Conservation (phyloP, 2,329 filamentous ascomycete species). For the Trichoderma lentiforme region DNA sequence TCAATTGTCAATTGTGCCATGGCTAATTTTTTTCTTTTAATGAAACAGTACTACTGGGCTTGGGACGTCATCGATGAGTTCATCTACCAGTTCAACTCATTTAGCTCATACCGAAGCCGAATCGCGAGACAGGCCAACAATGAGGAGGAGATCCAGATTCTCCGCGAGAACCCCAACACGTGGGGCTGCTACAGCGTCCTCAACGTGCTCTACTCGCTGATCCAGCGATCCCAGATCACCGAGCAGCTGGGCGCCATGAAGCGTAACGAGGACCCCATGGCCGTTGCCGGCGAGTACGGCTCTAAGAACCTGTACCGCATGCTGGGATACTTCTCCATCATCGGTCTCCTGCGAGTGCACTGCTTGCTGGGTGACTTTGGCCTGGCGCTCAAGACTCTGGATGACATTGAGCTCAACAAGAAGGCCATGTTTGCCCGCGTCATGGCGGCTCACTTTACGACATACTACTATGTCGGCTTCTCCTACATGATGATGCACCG, state of each 20-base stretch:
- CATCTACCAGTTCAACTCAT: constrained; percentile 99
- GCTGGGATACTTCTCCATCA: constrained; percentile 99
- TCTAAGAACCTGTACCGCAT: constrained; percentile 93
- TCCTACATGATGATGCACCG: constrained; percentile 99
- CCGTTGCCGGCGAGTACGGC: constrained; percentile 92
- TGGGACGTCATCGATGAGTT: constrained; percentile 99
- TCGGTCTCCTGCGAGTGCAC: constrained; percentile 93
- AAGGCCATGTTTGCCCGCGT: constrained; percentile 99
- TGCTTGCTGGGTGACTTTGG: constrained; percentile 96
- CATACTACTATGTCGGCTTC: constrained; percentile 99
- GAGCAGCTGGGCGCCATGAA: constrained; percentile 96
- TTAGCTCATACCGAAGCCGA: constrained; percentile 93
- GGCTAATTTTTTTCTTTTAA: background rate
- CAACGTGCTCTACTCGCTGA: constrained; percentile 98
- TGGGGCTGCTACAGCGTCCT: constrained; percentile 99
- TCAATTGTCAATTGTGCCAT: background rate
- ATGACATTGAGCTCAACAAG: constrained; percentile 99
- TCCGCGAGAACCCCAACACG: constrained; percentile 96
- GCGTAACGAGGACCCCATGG: constrained; percentile 82
- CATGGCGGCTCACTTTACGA: constrained; percentile 99
- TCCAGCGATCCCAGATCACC: constrained; percentile 96
- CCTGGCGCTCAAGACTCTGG: constrained; percentile 95
- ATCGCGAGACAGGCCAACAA: constrained; percentile 80
- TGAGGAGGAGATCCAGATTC: constrained; percentile 85
- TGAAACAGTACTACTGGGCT: constrained; percentile 87